Evolutionary conservation across 2,329 filamentous ascomycete species (phyloP).

Genomic region (Rachicladosporium sp.): DNA sequence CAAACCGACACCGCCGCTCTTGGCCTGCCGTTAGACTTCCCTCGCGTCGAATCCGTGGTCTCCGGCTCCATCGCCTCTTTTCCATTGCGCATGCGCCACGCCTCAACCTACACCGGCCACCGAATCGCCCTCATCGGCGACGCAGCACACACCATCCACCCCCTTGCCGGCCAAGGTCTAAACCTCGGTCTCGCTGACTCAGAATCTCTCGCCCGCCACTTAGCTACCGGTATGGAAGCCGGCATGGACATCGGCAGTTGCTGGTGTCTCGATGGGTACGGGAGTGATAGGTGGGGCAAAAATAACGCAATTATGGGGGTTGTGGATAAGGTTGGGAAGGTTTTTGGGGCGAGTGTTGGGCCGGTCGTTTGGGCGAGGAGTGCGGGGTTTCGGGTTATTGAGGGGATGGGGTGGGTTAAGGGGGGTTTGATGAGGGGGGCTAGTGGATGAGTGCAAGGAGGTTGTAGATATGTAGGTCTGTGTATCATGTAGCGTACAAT

Average conservation of each 20-base stretch:
- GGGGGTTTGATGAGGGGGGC: constrained; percentile 69
- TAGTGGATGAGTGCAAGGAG: constrained; percentile 26
- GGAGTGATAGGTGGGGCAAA: constrained; percentile 63
- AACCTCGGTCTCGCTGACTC: constrained; percentile 90
- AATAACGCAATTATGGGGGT: constrained; percentile 69
- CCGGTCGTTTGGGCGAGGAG: constrained; percentile 72
- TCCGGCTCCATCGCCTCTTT: constrained; percentile 75
- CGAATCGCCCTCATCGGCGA: constrained; percentile 88
- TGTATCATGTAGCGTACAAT: too few species aligned
- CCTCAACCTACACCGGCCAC: constrained; percentile 83
- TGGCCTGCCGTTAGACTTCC: constrained; percentile 31
- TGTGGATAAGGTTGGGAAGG: constrained; percentile 81
- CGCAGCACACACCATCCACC: constrained; percentile 89
- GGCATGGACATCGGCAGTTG: constrained; percentile 77
- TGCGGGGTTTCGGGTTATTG: constrained; percentile 62
- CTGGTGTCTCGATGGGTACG: constrained; percentile 71
- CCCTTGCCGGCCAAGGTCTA: constrained; percentile 83
- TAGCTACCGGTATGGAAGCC: constrained; percentile 64
- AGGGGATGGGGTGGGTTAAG: constrained; percentile 65
- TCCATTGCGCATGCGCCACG: constrained; percentile 80
- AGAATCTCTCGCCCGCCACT: constrained; percentile 59
- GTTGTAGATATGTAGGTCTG: not conserved
- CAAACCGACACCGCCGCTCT: constrained; percentile 45
- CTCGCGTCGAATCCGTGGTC: constrained; percentile 58
- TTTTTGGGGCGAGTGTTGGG: constrained; percentile 71